Percentiles rank a stretch among this genome's conserved stretches.
Conservation (phyloP, 345 rosid genomes). For the Syzygium aqueum region DNA sequence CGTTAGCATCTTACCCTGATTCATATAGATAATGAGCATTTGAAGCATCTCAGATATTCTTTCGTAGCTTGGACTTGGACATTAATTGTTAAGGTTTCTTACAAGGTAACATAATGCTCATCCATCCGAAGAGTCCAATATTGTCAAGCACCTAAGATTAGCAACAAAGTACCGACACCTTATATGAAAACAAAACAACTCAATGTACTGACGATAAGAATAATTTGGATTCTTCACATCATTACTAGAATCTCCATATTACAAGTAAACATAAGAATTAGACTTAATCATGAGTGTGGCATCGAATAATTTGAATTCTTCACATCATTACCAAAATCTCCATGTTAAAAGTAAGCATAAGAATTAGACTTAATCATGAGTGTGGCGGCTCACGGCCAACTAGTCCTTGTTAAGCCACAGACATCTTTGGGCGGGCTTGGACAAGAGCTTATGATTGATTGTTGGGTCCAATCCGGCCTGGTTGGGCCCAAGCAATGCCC, state of each 20-base stretch:
- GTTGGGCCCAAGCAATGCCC: too few species aligned
- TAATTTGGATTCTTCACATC: neutral
- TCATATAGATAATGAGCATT: neutral
- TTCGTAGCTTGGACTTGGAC: neutral
- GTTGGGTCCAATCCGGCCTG: too few species aligned
- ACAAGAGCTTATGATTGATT: neutral
- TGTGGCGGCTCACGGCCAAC: rapidly evolving
- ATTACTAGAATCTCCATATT: neutral
- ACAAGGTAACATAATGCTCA: neutral
- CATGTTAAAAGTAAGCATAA: neutral
- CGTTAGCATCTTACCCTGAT: neutral
- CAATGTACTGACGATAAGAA: neutral
- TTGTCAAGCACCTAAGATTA: neutral
- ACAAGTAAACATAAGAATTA: neutral
- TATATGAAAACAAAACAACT: neutral
- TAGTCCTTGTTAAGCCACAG: neutral
- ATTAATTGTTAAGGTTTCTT: neutral
- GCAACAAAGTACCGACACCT: neutral
- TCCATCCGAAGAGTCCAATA: neutral
- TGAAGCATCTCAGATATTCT: neutral
- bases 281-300: neutral
- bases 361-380: neutral
- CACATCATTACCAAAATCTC: neutral
- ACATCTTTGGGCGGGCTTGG: neutral
- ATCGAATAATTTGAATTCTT: neutral